Conservation (phyloP, 1,139 yeast species). For the Groenewaldozyma auringiensis region DNA sequence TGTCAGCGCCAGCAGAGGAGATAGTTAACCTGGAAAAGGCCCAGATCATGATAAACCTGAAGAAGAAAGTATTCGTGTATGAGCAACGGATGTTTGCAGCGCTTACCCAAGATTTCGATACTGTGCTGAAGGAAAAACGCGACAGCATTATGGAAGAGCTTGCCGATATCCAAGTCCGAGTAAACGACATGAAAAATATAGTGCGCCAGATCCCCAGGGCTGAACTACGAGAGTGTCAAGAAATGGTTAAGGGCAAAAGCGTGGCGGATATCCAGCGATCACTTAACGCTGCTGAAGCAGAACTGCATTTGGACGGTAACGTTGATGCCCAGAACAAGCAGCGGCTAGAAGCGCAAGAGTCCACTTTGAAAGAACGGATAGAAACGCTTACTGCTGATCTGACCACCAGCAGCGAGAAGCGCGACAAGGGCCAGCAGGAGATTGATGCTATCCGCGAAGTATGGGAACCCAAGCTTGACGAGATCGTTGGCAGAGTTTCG, state of each 20-base stretch:
- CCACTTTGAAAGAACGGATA: constrained; percentile 24
- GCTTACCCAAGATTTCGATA: neutral
- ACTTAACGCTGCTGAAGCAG: constrained; percentile 4
- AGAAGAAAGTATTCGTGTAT: neutral
- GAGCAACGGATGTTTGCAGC: neutral
- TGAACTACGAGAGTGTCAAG: neutral
- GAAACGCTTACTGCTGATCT: constrained; percentile 28
- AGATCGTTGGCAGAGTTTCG: constrained; percentile 47
- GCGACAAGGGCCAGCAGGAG: constrained; percentile 29
- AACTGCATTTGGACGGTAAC: constrained; percentile 5
- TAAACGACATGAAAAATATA: constrained; percentile 5
- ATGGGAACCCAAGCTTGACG: constrained; percentile 56
- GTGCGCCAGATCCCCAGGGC: neutral
- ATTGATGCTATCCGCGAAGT: constrained; percentile 35
- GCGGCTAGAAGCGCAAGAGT: constrained; percentile 15
- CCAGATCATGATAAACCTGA: neutral
- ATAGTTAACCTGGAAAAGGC: neutral
- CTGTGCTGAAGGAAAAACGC: constrained; percentile 7
- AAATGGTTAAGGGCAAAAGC: neutral
- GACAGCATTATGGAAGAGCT: constrained; percentile 11
- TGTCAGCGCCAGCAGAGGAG: neutral
- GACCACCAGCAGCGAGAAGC: constrained; percentile 22
- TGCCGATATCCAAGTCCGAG: constrained; percentile 5
- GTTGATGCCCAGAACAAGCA: neutral
- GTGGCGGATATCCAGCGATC: neutral